Conservation (phyloP, 257 asterid genomes). For the Euphrasia confusa region DNA sequence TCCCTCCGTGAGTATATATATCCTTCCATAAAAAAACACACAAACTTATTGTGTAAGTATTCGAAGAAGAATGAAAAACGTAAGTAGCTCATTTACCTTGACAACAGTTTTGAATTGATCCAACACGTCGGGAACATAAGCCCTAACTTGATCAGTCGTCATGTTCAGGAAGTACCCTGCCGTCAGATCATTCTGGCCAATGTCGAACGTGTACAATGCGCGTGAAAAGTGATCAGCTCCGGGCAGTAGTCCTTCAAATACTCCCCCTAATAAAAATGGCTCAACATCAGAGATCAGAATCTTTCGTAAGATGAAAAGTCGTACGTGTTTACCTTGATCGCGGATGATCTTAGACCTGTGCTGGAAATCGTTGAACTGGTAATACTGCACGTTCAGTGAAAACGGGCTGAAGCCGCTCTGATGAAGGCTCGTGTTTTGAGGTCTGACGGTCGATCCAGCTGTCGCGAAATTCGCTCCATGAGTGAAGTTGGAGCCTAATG, state of each 20-base stretch:
- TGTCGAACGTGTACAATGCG: constrained; percentile 77
- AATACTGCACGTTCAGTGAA: constrained; percentile 57
- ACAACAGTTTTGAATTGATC: constrained; percentile 56
- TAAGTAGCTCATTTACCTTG: constrained; percentile 37
- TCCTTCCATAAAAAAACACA: constrained; percentile 35
- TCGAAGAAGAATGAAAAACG: no score
- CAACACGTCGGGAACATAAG: constrained; percentile 59
- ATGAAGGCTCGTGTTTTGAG: constrained; percentile 63
- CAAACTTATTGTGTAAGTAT: background rate
- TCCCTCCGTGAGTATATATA: constrained; percentile 55
- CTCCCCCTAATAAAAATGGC: constrained; percentile 41
- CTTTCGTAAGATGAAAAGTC: background rate
- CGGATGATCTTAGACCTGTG: constrained; percentile 57
- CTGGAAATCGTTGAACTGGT: constrained; percentile 61
- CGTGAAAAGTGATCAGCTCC: constrained; percentile 35
- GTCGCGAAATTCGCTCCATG: constrained; percentile 94
- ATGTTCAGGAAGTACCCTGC: constrained; percentile 72
- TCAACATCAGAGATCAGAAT: background rate
- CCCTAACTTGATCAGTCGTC: constrained; percentile 70
- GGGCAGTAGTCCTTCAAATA: constrained; percentile 50
- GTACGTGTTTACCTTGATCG: constrained; percentile 35
- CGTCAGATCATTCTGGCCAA: constrained; percentile 81
- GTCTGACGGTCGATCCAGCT: constrained; percentile 85
- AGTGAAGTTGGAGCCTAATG: constrained; percentile 77
- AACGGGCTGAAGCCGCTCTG: constrained; percentile 87